Evolutionary conservation across 1,284 basidiomycete species (phyloP).

Genomic region (Leccinum pallidistipes): DNA sequence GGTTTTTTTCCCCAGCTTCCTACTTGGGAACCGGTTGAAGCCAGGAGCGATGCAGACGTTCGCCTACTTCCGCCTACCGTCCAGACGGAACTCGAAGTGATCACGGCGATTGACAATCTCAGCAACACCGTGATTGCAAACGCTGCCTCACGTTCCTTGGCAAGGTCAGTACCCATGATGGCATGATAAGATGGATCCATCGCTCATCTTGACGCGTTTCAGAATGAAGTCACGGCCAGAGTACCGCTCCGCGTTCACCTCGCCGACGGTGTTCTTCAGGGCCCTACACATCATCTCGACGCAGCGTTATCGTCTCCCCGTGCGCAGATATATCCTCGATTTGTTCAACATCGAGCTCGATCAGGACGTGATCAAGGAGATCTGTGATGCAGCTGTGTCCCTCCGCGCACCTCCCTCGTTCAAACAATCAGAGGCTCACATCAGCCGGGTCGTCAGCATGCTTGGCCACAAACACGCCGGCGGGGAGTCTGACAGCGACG

Average conservation of each 20-base stretch:
- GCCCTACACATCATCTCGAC: conserved; percentile 84
- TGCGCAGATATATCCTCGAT: conserved; percentile 90
- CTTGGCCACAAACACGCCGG: conserved; percentile 52
- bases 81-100: conserved; percentile 81
- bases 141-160: conserved; percentile 83
- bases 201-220: conserved; percentile 6
- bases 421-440: conserved; percentile 47
- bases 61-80: conserved; percentile 65
- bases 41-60: conserved; percentile 45
- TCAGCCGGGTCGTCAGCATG: conserved; percentile 55
- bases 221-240: conserved; percentile 84
- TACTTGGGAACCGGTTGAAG: conserved; percentile 61
- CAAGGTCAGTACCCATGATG: too few species aligned
- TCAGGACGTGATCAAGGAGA: conserved; percentile 50
- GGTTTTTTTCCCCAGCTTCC: conserved; percentile 57
- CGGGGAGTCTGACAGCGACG: conserved; percentile 58
- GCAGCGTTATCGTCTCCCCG: conserved; percentile 86
- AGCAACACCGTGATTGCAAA: conserved; percentile 97
- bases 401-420: conserved; percentile 52
- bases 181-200: not conserved
- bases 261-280: conserved; percentile 78
- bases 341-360: conserved; percentile 85
- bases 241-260: conserved; percentile 74
- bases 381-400: conserved; percentile 50
- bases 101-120: conserved; percentile 90